Percentiles rank a stretch among this genome's conserved stretches.
Conservation (phyloP, 2,329 filamentous ascomycete genomes). For the Aureobasidium sp. region DNA sequence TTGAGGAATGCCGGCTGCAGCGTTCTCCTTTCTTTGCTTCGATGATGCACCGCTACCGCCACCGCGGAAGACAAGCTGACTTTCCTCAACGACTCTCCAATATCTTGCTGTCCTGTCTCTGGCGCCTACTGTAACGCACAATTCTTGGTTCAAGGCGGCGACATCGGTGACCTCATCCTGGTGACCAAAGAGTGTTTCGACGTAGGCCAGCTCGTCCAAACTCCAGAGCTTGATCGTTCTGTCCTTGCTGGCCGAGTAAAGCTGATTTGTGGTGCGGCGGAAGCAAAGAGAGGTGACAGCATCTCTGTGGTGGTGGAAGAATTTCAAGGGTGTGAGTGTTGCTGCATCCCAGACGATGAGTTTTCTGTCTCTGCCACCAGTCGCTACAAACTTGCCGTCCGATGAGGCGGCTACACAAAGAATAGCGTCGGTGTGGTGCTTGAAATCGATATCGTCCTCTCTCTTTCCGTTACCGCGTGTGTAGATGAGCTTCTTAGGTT, state of each 20-base stretch:
- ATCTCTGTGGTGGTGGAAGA: slow-evolving; percentile 89
- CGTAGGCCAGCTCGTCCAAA: slow-evolving; percentile 82
- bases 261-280: slow-evolving; percentile 64
- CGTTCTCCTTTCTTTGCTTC: slow-evolving; percentile 42
- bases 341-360: slow-evolving; percentile 84
- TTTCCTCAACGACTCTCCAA: slow-evolving; percentile 96
- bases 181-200: slow-evolving; percentile 94
- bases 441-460: slow-evolving; percentile 54
- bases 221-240: slow-evolving; percentile 95
- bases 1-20: slow-evolving; percentile 28
- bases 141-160: slow-evolving; percentile 74
- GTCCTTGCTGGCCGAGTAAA: slow-evolving; percentile 87
- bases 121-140: slow-evolving; percentile 84
- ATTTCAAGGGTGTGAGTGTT: slow-evolving; percentile 68
- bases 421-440: slow-evolving; percentile 71
- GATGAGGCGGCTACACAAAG: slow-evolving; percentile 78
- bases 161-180: slow-evolving; percentile 85
- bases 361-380: slow-evolving; percentile 76
- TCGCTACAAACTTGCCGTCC: slow-evolving; percentile 85
- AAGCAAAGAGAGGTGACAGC: slow-evolving; percentile 80
- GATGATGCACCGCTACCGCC: slow-evolving; percentile 46
- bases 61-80: slow-evolving; percentile 88
- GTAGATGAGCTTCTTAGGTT: slow-evolving; percentile 57
- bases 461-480: slow-evolving; percentile 56
- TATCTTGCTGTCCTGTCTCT: slow-evolving; percentile 84